A percentile compares a stretch with the other conserved stretches of the same genome.
These are phyloP conservation scores for Allantophomopsis cytisporea DNA, from an alignment of 2,329 filamentous ascomycete species.

Conservation along the genomic window DNA sequence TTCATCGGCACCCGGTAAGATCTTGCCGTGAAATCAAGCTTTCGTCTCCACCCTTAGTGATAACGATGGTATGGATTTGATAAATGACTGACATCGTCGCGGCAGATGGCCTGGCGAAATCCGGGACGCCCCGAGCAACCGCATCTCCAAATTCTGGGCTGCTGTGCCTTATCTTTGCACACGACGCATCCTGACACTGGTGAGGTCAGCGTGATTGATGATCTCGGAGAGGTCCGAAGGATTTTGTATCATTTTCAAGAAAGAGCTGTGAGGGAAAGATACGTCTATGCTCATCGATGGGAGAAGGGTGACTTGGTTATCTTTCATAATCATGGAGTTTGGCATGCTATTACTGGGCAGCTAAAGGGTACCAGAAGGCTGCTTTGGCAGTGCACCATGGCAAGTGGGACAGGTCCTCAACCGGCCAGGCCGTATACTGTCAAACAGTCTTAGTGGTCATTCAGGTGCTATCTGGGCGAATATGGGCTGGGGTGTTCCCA, in stretches of 20 bases:
- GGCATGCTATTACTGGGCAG: constrained; percentile 14
- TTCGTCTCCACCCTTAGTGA: too few relatives aligned
- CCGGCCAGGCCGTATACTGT: too few relatives aligned
- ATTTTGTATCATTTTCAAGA: constrained; percentile 15
- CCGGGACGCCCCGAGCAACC: constrained; percentile 4
- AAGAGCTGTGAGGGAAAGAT: constrained; percentile 12
- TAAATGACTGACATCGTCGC: too few relatives aligned
- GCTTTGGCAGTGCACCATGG: background rate
- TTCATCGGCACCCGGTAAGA: constrained; percentile 9
- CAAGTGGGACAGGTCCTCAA: background rate
- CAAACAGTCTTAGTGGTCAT: too few relatives aligned
- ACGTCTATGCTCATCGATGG: constrained; percentile 19
- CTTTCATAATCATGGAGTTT: constrained; percentile 19
- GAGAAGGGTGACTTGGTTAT: constrained; percentile 17
- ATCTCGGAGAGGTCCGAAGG: constrained; percentile 10
- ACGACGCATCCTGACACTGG: constrained; percentile 10
- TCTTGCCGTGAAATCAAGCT: too few relatives aligned
- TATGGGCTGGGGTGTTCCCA: too few relatives aligned
- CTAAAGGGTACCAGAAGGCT: background rate
- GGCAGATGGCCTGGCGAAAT: constrained; percentile 9
- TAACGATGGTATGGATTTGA: too few relatives aligned
- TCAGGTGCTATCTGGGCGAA: too few relatives aligned
- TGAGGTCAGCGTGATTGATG: constrained; percentile 5
- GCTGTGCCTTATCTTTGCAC: constrained; percentile 9
- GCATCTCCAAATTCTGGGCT: constrained; percentile 14